Conservation (phyloP, 2,329 filamentous ascomycete genomes). For the Colletotrichum sp. region DNA sequence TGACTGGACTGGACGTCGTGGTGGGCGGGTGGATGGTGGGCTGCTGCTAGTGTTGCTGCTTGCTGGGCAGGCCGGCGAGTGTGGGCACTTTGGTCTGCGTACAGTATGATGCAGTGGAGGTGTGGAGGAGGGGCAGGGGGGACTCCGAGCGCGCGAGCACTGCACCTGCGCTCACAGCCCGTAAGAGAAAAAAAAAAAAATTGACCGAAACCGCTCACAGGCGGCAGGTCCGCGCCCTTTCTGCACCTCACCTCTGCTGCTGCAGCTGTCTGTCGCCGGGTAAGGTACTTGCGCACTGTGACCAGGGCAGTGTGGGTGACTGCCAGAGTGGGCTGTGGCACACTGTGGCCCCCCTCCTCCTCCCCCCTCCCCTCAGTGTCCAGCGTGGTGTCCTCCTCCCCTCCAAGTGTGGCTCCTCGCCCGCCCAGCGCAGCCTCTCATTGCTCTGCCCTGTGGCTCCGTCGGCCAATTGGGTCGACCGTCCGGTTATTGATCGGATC, state of each 20-base stretch:
- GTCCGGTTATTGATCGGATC: conserved; percentile 17
- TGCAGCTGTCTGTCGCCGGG: background rate
- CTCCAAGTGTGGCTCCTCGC: background rate
- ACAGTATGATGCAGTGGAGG: conserved; percentile 21
- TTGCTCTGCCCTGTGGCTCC: background rate
- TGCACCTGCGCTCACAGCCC: background rate
- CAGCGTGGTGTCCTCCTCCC: background rate
- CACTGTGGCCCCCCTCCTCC: background rate
- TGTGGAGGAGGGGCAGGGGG: conserved; percentile 24
- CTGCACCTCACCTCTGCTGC: background rate
- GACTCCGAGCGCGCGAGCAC: background rate
- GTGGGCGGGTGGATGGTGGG: background rate
- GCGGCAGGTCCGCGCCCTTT: background rate
- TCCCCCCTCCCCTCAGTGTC: background rate
- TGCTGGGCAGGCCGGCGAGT: background rate
- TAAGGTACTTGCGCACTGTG: background rate
- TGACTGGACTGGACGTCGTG: background rate
- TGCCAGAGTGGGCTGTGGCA: background rate
- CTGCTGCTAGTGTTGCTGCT: background rate
- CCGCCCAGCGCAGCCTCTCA: background rate
- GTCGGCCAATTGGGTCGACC: conserved; percentile 6
- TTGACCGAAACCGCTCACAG: conserved; percentile 7
- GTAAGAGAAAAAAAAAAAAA: background rate
- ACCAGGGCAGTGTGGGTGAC: background rate
- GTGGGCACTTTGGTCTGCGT: background rate